Conservation (phyloP, 148 eudicot species). For the Fagopyrum homotropicum region DNA sequence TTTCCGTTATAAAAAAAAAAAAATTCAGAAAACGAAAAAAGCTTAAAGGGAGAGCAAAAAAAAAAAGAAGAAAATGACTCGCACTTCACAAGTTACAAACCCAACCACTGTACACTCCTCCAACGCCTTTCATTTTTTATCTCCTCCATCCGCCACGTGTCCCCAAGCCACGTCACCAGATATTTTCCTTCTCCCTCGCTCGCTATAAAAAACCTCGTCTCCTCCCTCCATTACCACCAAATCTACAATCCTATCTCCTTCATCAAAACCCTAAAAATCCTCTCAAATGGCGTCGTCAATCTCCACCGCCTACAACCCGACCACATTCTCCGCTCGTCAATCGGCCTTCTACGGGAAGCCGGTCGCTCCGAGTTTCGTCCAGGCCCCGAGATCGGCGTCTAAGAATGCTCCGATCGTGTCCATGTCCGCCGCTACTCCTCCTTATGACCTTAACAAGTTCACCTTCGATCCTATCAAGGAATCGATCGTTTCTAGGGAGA, state of each 20-base stretch:
- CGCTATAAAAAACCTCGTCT: not conserved
- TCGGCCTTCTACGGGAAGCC: no score
- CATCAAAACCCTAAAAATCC: not conserved
- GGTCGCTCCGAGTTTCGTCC: no score
- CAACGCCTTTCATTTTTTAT: not conserved
- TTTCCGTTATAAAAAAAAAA: no score
- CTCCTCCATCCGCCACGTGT: conserved; percentile 7
- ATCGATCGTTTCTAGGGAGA: conserved; percentile 82
- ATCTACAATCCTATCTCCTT: not conserved
- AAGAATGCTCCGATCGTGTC: conserved; percentile 12
- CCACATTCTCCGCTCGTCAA: no score
- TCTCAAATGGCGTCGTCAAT: not conserved
- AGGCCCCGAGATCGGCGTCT: not conserved
- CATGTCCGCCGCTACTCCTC: conserved; percentile 35
- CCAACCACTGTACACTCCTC: not conserved
- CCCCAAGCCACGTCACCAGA: not conserved
- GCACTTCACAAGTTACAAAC: not conserved
- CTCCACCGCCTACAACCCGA: no score
- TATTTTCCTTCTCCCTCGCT: not conserved
- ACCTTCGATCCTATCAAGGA: conserved; percentile 78
- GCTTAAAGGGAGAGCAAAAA: no score
- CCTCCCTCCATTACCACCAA: not conserved
- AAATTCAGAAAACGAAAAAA: not conserved
- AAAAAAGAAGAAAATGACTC: not conserved
- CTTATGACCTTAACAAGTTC: conserved; percentile 52